A percentile compares a stretch with the other conserved stretches of the same genome.
Evolutionary conservation across 1,139 yeast genomes (phyloP).

Genomic region (Debaryomycetaceae sp.): DNA sequence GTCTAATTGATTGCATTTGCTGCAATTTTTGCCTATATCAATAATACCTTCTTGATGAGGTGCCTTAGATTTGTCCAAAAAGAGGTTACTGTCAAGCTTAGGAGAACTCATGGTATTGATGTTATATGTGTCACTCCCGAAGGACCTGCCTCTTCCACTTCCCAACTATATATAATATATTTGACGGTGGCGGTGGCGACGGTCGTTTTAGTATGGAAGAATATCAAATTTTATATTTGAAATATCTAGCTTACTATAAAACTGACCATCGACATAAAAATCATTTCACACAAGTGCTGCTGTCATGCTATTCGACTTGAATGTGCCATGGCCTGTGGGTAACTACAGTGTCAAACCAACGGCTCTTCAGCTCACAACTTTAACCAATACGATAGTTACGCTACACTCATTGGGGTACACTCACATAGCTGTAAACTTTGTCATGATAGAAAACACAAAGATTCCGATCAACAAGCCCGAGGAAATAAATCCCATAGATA

Average conservation of each 20-base stretch:
- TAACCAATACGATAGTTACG: constrained; percentile 54
- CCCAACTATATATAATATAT: not conserved
- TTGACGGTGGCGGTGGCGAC: constrained; percentile 10
- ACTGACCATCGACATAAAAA: too few species aligned
- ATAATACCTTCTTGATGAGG: constrained; percentile 47
- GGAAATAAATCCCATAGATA: constrained; percentile 38
- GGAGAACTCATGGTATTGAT: constrained; percentile 5
- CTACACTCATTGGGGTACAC: constrained; percentile 64
- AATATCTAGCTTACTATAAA: too few species aligned
- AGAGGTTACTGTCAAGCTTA: constrained; percentile 9
- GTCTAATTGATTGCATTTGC: constrained; percentile 59
- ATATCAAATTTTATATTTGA: not conserved
- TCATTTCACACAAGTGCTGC: not conserved
- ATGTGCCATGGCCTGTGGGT: constrained; percentile 75
- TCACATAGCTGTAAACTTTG: constrained; percentile 70
- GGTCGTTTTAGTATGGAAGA: not conserved
- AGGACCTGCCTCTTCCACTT: not conserved
- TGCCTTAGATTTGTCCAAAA: constrained; percentile 14
- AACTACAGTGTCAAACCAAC: constrained; percentile 43
- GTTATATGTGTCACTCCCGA: not conserved
- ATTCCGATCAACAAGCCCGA: constrained; percentile 45
- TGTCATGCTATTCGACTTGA: constrained; percentile 57
- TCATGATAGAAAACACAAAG: constrained; percentile 52
- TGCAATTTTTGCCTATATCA: constrained; percentile 69
- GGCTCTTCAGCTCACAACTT: constrained; percentile 33